Base-by-base conservation (phyloP, 129 eudicot species). In the Flaveria linearis region DNA sequence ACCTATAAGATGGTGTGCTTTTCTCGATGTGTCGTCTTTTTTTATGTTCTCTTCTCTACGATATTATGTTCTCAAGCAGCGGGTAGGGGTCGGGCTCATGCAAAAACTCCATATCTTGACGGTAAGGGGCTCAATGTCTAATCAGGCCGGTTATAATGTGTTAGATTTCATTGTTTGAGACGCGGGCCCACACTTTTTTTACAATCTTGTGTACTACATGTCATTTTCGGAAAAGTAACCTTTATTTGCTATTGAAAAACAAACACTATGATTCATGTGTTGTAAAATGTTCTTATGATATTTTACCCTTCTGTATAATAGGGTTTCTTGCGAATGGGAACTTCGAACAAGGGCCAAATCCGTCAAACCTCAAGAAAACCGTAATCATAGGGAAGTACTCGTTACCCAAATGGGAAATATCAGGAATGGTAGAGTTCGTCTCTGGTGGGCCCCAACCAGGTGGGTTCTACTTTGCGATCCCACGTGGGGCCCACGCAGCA, bases 361-460 rank as follows among this genome's bases (percentile, higher is more conserved):
- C 79, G 7, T 63, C 76, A 68, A 65, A 85, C 81, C 74, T 82
- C 36, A 82, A 78, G 74, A 85, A 82, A 14, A 80, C 81, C 0
- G 79, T 78, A 20, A 82, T 75, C 11, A 16, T 78, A 2, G 85
- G 83, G 10, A 85, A 85, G 52, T 53, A 74, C 67, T 85, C 85
- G 3, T 65, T 85, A 53, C 85, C 83, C 42, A 78, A 78, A 36
- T 85, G 83, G 85, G 83, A 51, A 62, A 81, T 85, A 60, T 69
- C 69, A 0, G 86, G 88, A n/a, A 6, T 75, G 50, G 86, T 82
- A 23, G 88, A 88, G 75, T 86, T 79, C 61, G 83, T 88, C 14
- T 53, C 83, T 0, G 86, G 88, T 33, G 93, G 93, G 60, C 90
- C 86, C 13, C 88, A 86, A 56, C 88, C 89, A 7, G 74, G 78